Conservation (phyloP, 305 asterid genomes). For the Ruellia speciosa region DNA sequence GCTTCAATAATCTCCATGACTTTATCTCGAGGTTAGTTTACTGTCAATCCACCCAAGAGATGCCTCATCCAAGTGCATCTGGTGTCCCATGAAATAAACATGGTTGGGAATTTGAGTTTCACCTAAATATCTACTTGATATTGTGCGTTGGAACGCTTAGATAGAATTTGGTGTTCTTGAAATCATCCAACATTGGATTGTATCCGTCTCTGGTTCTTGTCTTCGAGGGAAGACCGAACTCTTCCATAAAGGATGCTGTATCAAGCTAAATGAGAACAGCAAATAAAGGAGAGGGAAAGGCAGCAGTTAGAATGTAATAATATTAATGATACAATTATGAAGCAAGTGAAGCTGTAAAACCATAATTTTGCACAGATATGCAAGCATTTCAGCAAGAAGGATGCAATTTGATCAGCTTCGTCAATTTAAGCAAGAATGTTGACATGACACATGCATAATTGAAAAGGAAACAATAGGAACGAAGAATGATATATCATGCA, state of each 20-base stretch:
- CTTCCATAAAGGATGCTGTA: conserved; percentile 90
- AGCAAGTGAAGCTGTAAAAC: neutral
- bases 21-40: too few species aligned
- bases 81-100: neutral
- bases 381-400: too few species aligned
- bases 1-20: neutral
- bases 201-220: conserved; percentile 91
- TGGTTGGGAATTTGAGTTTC: neutral
- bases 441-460: neutral
- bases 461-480: neutral
- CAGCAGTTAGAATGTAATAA: conserved; percentile 11
- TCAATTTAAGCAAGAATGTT: neutral
- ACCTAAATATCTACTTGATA: conserved; percentile 32
- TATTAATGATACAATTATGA: neutral
- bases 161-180: conserved; percentile 87
- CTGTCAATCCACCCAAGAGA: too few species aligned
- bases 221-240: conserved; percentile 84
- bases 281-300: conserved; percentile 7
- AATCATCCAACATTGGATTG: conserved; percentile 96
- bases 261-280: conserved; percentile 46
- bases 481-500: too few species aligned
- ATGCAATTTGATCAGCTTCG: too few species aligned
- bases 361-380: neutral
- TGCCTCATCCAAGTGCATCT: neutral
- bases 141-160: conserved; percentile 94